These are phyloP conservation scores for Bromus sterilis DNA, from an alignment of 176 grass and related monocot species.

Conservation along the genomic window DNA sequence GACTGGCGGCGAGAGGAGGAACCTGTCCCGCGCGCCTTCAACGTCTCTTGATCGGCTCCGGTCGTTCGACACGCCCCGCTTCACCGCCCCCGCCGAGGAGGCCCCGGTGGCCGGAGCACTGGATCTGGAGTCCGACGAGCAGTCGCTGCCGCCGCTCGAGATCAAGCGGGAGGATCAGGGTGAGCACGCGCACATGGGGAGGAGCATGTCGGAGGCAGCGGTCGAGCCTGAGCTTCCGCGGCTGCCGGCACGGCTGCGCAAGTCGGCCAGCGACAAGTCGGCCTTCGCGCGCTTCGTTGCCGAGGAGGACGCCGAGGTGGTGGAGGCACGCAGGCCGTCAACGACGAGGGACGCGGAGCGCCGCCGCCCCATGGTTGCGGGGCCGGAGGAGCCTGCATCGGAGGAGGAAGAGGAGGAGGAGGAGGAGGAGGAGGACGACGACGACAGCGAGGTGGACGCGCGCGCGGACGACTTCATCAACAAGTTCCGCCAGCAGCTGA, in stretches of 20 bases:
- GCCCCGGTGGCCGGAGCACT: background rate
- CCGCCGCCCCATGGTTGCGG: background rate
- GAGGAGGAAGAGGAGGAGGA: background rate
- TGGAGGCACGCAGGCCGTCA: conserved; percentile 10
- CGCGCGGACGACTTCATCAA: conserved; percentile 90
- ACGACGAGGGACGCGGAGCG: conserved; percentile 14
- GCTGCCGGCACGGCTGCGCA: conserved; percentile 50
- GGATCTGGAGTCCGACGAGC: conserved; percentile 26
- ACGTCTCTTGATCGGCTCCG: conserved; percentile 57
- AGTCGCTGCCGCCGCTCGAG: background rate
- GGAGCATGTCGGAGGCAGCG: conserved; percentile 49
- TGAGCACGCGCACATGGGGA: conserved; percentile 22
- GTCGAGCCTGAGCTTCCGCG: conserved; percentile 14
- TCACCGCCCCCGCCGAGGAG: background rate
- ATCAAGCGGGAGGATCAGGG: background rate
- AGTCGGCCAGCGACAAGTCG: conserved; percentile 73
- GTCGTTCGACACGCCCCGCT: conserved; percentile 48
- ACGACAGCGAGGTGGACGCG: conserved; percentile 50
- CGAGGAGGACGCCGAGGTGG: background rate
- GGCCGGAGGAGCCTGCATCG: background rate
- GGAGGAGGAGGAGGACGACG: background rate
- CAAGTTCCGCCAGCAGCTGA: conserved; percentile 70
- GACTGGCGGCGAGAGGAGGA: background rate
- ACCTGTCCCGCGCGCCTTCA: conserved; percentile 43
- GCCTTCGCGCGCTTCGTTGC: conserved; percentile 62